Evolutionary conservation across 495 filamentous ascomycete species (phyloP), one percentile per base, ranked within the genome.

Genomic region (Hypoxylon crocopeplum): DNA sequence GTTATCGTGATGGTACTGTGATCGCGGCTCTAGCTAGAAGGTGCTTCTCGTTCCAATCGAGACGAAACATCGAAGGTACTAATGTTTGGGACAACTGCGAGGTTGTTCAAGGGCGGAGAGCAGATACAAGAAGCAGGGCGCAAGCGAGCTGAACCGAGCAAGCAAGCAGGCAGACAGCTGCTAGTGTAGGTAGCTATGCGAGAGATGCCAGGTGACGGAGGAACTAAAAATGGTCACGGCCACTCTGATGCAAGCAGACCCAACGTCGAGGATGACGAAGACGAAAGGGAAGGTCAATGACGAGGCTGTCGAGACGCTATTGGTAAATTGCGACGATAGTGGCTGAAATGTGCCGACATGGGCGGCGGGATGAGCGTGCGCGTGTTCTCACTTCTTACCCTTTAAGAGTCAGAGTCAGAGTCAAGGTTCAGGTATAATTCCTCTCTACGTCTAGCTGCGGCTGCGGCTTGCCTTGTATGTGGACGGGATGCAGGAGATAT

Each of bases 221-320:
- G 33, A 12, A 38, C 21, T 25, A 17, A 20, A n/a, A 46, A 52
- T 48, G 45, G 46, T 56, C 54, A 59, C 59, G 30, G n/a, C 42
- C 13, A 48, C 46, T 33, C 38, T 40, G 29, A 59, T 56, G 61
- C 55, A 64, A 44, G 55, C n/a, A 50, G 50, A 59, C 61, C 61
- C 55, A 64, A 64, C 61, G 45, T 48, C 55, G 27, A 49, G 42
- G 44, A 17, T 57, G 17, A 64, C 16, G 45, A 47, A 27, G 38
- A 48, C 39, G 45, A 40, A 53, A 59, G 37, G 45, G 38, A 45
- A 44, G 38, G 50, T 59, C 17, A 59, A 42, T 46, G 21, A 25
- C 50, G 29, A 64, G 61, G 61, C 61, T 64, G 61, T 64, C 55
- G 36, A 51, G 45, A 48, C 38, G 48, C 34, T 49, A 64, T 64